A percentile compares a stretch with the other conserved stretches of the same genome.
Evolutionary conservation across 139 green algal genomes (phyloP).

Genomic region (Astrephomene gubernaculifera): DNA sequence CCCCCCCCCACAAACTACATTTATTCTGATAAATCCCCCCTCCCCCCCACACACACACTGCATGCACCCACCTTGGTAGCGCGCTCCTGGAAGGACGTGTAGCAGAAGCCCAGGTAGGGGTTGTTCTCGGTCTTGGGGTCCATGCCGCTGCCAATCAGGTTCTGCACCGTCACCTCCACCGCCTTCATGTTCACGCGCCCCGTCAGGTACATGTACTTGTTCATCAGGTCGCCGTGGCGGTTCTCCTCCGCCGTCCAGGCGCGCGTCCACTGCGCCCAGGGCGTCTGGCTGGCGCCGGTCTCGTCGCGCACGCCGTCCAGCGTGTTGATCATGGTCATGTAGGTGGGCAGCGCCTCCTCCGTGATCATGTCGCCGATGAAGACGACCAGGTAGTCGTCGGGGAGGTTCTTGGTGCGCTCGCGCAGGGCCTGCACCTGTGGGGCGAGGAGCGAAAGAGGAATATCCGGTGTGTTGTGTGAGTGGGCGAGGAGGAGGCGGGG

Average conservation of each 20-base stretch:
- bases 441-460: too few species aligned
- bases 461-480: too few species aligned
- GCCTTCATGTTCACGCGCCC: conserved; percentile 76
- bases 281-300: conserved; percentile 83
- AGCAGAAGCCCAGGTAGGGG: conserved; percentile 98
- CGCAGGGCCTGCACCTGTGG: conserved; percentile 91
- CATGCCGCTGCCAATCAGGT: conserved; percentile 97
- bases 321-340: conserved; percentile 99
- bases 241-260: conserved; percentile 98
- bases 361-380: conserved; percentile 96
- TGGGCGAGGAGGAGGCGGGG: too few species aligned
- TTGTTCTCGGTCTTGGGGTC: conserved; percentile 99
- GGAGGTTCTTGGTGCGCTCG: conserved; percentile 81
- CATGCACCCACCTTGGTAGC: conserved; percentile 88
- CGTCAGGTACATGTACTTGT: conserved; percentile 95
- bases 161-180: conserved; percentile 95
- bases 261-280: conserved; percentile 92
- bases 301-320: conserved; percentile 96
- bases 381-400: conserved; percentile 96
- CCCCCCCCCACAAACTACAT: too few species aligned
- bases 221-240: conserved; percentile 98
- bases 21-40: too few species aligned
- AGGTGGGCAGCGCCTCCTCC: conserved; percentile 99
- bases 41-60: neutral
- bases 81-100: conserved; percentile 98